These are phyloP conservation scores for Apiospora marii DNA, from an alignment of 2,329 filamentous ascomycete species.

Conservation along the genomic window DNA sequence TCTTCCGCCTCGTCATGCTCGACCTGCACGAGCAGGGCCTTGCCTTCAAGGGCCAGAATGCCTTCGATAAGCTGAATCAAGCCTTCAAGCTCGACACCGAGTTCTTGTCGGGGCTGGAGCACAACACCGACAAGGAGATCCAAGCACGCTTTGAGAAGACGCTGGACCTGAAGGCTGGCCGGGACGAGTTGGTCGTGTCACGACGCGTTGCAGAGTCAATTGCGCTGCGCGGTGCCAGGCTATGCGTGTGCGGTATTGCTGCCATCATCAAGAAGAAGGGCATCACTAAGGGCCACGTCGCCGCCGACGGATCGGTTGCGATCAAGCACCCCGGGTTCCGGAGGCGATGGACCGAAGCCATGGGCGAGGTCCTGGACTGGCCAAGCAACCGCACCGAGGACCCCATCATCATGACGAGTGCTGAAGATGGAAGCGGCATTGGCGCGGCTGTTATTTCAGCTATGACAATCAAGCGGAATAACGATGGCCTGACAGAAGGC, in stretches of 20 bases:
- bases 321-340: constrained; percentile 85
- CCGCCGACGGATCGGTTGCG: constrained; percentile 79
- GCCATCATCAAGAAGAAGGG: constrained; percentile 81
- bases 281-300: constrained; percentile 74
- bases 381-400: constrained; percentile 68
- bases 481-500: neutral
- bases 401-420: constrained; percentile 70
- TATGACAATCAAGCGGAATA: constrained; percentile 37
- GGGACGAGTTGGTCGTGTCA: constrained; percentile 73
- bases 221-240: constrained; percentile 74
- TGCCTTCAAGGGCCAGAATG: constrained; percentile 74
- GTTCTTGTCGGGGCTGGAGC: constrained; percentile 75
- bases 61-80: constrained; percentile 65
- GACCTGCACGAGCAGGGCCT: constrained; percentile 53
- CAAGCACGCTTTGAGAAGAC: constrained; percentile 68
- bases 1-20: constrained; percentile 72
- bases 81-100: constrained; percentile 76
- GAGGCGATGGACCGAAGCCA: constrained; percentile 71
- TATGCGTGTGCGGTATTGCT: constrained; percentile 77
- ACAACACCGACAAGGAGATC: constrained; percentile 75
- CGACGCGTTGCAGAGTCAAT: constrained; percentile 77
- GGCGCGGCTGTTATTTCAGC: constrained; percentile 76
- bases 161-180: constrained; percentile 64
- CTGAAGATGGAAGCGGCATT: constrained; percentile 79
- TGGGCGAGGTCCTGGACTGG: constrained; percentile 80